Evolutionary conservation across 805 yeast species (phyloP).

Genomic region (Starmerella tilneyi): DNA sequence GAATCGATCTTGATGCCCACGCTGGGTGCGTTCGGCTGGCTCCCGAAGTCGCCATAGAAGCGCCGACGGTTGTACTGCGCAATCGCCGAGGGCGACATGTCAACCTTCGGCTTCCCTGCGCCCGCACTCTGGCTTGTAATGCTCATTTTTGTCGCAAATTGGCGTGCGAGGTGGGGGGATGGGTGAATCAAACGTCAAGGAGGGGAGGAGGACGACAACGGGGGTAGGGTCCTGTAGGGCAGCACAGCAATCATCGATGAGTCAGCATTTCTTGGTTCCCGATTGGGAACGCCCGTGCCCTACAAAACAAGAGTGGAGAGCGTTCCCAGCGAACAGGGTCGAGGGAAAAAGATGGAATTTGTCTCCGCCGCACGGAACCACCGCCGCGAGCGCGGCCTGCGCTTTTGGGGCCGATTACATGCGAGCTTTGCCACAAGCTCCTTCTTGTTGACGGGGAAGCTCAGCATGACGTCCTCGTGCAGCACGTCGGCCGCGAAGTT

Average conservation of each 20-base stretch:
- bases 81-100: slow-evolving; percentile 25
- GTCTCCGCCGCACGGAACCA: too few species aligned
- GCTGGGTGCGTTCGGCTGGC: slow-evolving; percentile 31
- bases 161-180: not conserved
- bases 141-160: slow-evolving; percentile 9
- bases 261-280: slow-evolving; percentile 5
- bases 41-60: slow-evolving; percentile 29
- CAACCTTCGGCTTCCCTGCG: slow-evolving; percentile 12
- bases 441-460: slow-evolving; percentile 67
- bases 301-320: slow-evolving; percentile 1
- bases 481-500: slow-evolving; percentile 73
- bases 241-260: slow-evolving; percentile 10
- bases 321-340: too few species aligned
- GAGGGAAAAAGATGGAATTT: too few species aligned
- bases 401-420: too few species aligned
- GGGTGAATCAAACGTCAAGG: not conserved
- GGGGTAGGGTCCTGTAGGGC: slow-evolving; percentile 9
- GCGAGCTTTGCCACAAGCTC: slow-evolving; percentile 58
- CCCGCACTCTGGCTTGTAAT: slow-evolving; percentile 15
- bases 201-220: not conserved
- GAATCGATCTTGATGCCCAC: slow-evolving; percentile 30
- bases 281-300: slow-evolving; percentile 4
- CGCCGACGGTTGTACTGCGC: slow-evolving; percentile 32
- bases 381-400: too few species aligned
- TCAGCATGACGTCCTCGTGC: slow-evolving; percentile 63